Evolutionary conservation across 805 yeast genomes (phyloP).

Genomic region (Lachancea kluyveri): DNA sequence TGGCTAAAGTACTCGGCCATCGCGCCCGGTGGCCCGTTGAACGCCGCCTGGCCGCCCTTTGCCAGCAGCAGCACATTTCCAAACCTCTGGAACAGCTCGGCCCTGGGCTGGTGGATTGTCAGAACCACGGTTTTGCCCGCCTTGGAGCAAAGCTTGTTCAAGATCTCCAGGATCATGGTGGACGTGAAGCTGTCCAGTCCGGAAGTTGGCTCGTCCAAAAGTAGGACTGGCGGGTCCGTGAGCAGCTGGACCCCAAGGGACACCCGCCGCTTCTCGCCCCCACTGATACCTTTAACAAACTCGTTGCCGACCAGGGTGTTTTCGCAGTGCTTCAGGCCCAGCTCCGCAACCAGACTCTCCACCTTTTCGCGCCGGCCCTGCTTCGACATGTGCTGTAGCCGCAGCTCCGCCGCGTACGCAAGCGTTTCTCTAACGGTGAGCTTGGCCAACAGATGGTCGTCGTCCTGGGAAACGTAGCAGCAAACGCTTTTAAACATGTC

Average conservation of each 20-base stretch:
- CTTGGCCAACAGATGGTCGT: conserved; percentile 60
- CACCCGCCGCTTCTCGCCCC: conserved; percentile 84
- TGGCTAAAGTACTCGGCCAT: conserved; percentile 43
- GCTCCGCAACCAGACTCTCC: conserved; percentile 51
- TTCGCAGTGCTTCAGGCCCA: conserved; percentile 72
- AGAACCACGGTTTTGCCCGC: conserved; percentile 61
- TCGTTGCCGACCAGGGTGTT: conserved; percentile 64
- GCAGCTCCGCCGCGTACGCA: conserved; percentile 59
- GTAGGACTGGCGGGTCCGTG: conserved; percentile 61
- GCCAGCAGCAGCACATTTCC: conserved; percentile 69
- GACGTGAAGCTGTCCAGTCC: conserved; percentile 83
- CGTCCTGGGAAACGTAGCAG: conserved; percentile 80
- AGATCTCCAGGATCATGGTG: conserved; percentile 53
- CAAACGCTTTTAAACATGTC: conserved; percentile 39
- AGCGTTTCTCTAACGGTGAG: conserved; percentile 77
- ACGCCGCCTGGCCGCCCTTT: conserved; percentile 66
- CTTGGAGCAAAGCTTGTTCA: conserved; percentile 46
- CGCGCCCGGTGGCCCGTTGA: conserved; percentile 47
- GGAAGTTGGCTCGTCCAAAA: conserved; percentile 85
- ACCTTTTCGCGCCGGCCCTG: conserved; percentile 44
- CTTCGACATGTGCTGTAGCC: conserved; percentile 43
- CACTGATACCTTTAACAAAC: conserved; percentile 64
- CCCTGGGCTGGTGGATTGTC: conserved; percentile 82
- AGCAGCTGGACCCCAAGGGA: conserved; percentile 76
- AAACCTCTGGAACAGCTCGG: conserved; percentile 55